Base-by-base conservation (phyloP, 164 flowering plant species). In the Paratinospora sagittata region DNA sequence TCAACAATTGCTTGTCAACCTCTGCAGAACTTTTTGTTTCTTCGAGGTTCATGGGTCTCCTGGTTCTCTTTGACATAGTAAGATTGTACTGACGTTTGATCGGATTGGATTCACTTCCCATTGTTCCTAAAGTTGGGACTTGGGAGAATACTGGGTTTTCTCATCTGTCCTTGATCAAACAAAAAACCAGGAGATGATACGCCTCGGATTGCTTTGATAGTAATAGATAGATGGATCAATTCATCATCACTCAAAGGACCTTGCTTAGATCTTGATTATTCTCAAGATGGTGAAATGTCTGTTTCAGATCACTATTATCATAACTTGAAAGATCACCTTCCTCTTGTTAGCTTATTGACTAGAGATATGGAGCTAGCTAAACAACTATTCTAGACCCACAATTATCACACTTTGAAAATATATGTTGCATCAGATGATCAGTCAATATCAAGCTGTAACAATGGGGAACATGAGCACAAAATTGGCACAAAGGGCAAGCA, bases 31-130 rank as follows among this genome's bases (percentile, higher is more conserved):
- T n/a, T n/a, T n/a, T n/a, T n/a, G 8, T 63, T 33, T 63, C 74
- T 33, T 70, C 66, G 37, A 47, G 24, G 61, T 8, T 49, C 60
- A 36, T 12, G 1, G 85, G 73, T 74, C 77, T 86, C 58, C 85
- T 78, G 10, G 89, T 86, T 74, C 89, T 83, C 71, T 69, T 84
- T 1, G 87, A 86, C 89, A 83, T 83, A 79, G 74, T 66, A 68
- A 84, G 78, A 41, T 84, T 84, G 58, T 78, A 86, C 12, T 19
- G 80, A 60, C 33, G 78, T 67, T 76, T 83, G 1, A 64, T 67
- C 10, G 43, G 47, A 72, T 52, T 77, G 68, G 21, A 39, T 61
- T 78, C 81, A 21, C 79, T 78, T 63, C 76, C 86, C 89, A 84
- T 81, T 70, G 19, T 43, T 52, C 5, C 6, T 36, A 1, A 6